Evolutionary conservation across 331 rosid species (phyloP), one percentile per base, ranked within the genome.

Genomic region (Quercus tomentella): DNA sequence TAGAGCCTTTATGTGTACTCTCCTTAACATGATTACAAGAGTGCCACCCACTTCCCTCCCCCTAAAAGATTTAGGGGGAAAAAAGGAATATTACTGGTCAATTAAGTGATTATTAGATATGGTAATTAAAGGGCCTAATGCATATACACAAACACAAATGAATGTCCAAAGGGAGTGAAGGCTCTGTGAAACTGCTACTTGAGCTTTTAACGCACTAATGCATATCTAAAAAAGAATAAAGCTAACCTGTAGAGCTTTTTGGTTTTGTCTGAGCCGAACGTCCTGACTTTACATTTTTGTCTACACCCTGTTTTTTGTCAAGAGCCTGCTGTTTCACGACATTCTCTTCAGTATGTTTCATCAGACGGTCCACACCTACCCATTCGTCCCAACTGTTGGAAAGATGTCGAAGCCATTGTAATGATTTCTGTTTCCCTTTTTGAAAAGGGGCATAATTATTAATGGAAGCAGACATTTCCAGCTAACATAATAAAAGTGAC

Each of bases 301-400:
- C 97, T 33, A 69, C 86, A 35, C 89, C 89, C 88, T 83, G 91
- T 83, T 92, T 93, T 80, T 88, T 88, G 85, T 89, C 92, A 76
- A 91, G 89, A 31, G 89, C 87, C 81, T 35, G 87, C 77, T 92
- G 97, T 88, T 92, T 92, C 82, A 8, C 2, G 35, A 91, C 83
- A 86, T 92, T 92, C 84, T 88, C 97, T 79, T 88, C 92, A 30
- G 88, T 89, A 79, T 82, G 74, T 82, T 94, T 92, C 98, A 92
- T 76, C 80, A 94, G 76, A 57, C 95, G 97, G 2, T 89, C 94
- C 83, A 83, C 90, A 76, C 91, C 93, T 74, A 91, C 97, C 98
- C 97, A 94, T 84, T 94, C 97, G 56, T 94, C 98, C 98, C 98
- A 94, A 94, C 98, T 94, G 98, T 92, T 80, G 91, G 86, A 91